Evolutionary conservation across 1,139 yeast species (phyloP), one percentile per base, ranked within the genome.

Genomic region (Nakaseomyces sp.): DNA sequence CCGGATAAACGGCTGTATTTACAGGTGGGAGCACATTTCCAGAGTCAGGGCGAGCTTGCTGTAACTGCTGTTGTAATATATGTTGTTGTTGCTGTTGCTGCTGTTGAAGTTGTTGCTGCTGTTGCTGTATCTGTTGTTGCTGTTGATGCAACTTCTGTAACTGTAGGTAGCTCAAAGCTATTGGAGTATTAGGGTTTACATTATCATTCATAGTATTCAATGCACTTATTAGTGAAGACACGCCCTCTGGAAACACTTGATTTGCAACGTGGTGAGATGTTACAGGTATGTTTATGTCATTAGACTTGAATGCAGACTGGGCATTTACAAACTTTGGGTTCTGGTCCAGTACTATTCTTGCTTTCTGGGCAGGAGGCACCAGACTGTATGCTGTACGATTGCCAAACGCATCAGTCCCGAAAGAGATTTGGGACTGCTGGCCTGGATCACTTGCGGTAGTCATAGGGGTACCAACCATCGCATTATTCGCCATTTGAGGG

Each of bases 41-140:
- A 6, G n/a, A 10, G 4, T 35, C 38, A 20, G 26, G 18, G 4
- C 28, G 40, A 17, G 8, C 31, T 4, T 37, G 40, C 15, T 40
- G 43, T 19, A 35, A 33, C 12, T 39, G 42, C 37, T 39, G 42
- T 20, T 39, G 37, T 13, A 17, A 7, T 13, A 20, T n/a, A 7
- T 37, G 37, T 29, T 40, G 37, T 16, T 9, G 12, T 12, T 24
- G 25, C 26, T 37, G 45, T n/a, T 31, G 38, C 22, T 45, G 40
- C 5, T 41, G 37, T 29, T 40, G 37, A 16, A 12, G 12, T 13
- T 24, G 25, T 30, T 40, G 46, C 7, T 31, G 36, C 22, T 45
- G 40, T 7, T 41, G 37, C 12, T 38, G 47, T 8, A 40, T 15
- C 22, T 37, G 40, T 22, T 43, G 45, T 19, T 37, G 43, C 19